A percentile compares a stretch with the other conserved stretches of the same genome.
These are phyloP conservation scores for Trypethelium eluteriae DNA, from an alignment of 495 filamentous ascomycete genomes.

Conservation along the genomic window DNA sequence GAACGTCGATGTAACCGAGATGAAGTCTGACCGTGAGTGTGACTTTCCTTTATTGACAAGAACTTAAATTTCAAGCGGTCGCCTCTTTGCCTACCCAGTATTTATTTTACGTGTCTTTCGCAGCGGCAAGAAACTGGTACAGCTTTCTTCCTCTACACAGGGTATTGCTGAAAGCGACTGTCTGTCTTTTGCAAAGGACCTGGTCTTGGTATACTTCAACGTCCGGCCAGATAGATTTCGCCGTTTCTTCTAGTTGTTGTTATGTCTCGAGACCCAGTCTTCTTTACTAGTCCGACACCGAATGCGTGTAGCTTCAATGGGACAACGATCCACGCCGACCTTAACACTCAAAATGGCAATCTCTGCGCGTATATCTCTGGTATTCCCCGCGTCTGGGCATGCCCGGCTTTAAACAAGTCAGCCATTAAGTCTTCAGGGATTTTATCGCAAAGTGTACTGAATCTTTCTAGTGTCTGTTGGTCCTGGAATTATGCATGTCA, in stretches of 20 bases:
- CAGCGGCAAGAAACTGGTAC: too few species aligned
- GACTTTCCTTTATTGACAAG: too few species aligned
- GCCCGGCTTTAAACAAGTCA: background rate
- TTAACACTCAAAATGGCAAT: constrained; percentile 8
- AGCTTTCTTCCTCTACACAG: too few species aligned
- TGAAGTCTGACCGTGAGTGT: too few species aligned
- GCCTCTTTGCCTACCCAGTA: too few species aligned
- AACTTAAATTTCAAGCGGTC: too few species aligned
- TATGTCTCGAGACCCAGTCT: constrained; percentile 5
- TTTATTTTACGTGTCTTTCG: too few species aligned
- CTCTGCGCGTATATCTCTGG: background rate
- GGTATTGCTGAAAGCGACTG: too few species aligned
- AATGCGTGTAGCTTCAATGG: constrained; percentile 4
- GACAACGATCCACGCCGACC: constrained; percentile 6
- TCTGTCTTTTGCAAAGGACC: too few species aligned
- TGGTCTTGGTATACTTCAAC: too few species aligned
- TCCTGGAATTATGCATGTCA: background rate
- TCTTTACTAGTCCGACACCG: background rate
- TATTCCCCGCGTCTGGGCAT: background rate
- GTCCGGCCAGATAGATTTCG: too few species aligned
- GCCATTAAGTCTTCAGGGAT: background rate
- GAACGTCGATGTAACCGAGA: too few species aligned
- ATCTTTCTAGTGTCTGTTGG: background rate
- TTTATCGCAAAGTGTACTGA: background rate
- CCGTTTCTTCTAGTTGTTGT: background rate